Conservation (phyloP, 2,329 filamentous ascomycete species). For the Penicillium sclerotigenum region DNA sequence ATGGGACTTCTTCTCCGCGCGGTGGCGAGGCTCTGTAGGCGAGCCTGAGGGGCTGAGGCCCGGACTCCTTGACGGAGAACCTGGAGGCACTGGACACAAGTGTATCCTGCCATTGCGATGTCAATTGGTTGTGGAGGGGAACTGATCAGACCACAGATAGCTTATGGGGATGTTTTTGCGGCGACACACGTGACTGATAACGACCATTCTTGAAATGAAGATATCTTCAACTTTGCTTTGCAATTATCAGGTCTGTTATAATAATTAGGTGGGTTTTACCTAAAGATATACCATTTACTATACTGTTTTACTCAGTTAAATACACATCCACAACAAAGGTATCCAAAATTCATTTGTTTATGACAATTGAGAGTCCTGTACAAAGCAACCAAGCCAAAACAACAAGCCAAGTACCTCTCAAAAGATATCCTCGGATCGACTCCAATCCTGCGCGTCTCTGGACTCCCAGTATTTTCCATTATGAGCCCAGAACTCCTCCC, state of each 20-base stretch:
- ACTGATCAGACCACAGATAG: conserved; percentile 6
- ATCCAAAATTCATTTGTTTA: conserved; percentile 5
- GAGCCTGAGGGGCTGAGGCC: conserved; percentile 21
- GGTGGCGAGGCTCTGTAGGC: conserved; percentile 25
- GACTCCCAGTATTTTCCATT: conserved; percentile 83
- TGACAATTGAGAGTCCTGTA: conserved; percentile 14
- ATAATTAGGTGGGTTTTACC: not conserved
- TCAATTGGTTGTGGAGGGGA: conserved; percentile 12
- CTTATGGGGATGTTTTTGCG: conserved; percentile 7
- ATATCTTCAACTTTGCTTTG: not conserved
- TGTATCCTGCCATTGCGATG: conserved; percentile 40
- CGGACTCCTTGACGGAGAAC: conserved; percentile 32
- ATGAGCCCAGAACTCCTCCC: conserved; percentile 87
- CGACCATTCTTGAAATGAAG: not conserved
- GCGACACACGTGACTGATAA: conserved; percentile 21
- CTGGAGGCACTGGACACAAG: conserved; percentile 41
- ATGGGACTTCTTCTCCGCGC: conserved; percentile 26
- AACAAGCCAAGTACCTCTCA: conserved; percentile 24
- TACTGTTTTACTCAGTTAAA: not conserved
- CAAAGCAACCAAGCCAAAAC: conserved; percentile 4
- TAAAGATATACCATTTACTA: not conserved
- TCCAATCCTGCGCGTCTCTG: conserved; percentile 63
- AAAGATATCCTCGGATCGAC: conserved; percentile 72
- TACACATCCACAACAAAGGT: not conserved
- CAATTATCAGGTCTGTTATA: not conserved